A percentile compares a stretch with the other conserved stretches of the same genome.
Conservation (phyloP, 2,329 filamentous ascomycete genomes). For the Shiraia bambusicola region DNA sequence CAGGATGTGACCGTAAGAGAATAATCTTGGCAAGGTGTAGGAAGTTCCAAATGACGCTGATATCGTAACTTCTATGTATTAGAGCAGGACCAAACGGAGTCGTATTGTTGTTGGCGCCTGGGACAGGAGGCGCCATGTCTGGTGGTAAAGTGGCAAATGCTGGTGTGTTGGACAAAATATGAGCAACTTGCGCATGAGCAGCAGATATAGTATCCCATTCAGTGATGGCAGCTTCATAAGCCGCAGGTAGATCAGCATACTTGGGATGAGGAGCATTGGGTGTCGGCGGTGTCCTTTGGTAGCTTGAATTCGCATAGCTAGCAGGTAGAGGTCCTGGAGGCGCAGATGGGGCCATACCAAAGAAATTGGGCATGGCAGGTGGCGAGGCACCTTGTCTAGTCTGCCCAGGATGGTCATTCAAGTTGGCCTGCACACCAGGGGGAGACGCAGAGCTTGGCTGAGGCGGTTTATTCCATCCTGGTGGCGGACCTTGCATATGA, state of each 20-base stretch:
- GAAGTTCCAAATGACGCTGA: slow-evolving; percentile 84
- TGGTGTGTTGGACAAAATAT: slow-evolving; percentile 61
- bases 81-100: slow-evolving; percentile 82
- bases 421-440: background rate
- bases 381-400: slow-evolving; percentile 20
- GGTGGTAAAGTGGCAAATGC: slow-evolving; percentile 74
- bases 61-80: slow-evolving; percentile 82
- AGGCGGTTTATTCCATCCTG: slow-evolving; percentile 20
- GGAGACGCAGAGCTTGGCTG: slow-evolving; percentile 11
- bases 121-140: slow-evolving; percentile 62
- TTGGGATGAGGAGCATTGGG: slow-evolving; percentile 19
- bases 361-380: slow-evolving; percentile 50
- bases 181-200: slow-evolving; percentile 68
- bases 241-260: slow-evolving; percentile 59
- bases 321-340: slow-evolving; percentile 46
- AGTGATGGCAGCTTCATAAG: slow-evolving; percentile 67
- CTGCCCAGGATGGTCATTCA: background rate
- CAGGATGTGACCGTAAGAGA: slow-evolving; percentile 78
- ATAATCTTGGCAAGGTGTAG: slow-evolving; percentile 84
- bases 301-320: slow-evolving; percentile 42
- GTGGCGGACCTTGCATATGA: slow-evolving; percentile 30
- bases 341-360: slow-evolving; percentile 52
- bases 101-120: slow-evolving; percentile 34
- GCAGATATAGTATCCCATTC: slow-evolving; percentile 78
- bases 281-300: slow-evolving; percentile 18